Percentiles rank a stretch among this genome's conserved stretches.
phyloP scores from a whole-genome alignment of 257 asterid species.

The Sherardia arvensis region DNA sequence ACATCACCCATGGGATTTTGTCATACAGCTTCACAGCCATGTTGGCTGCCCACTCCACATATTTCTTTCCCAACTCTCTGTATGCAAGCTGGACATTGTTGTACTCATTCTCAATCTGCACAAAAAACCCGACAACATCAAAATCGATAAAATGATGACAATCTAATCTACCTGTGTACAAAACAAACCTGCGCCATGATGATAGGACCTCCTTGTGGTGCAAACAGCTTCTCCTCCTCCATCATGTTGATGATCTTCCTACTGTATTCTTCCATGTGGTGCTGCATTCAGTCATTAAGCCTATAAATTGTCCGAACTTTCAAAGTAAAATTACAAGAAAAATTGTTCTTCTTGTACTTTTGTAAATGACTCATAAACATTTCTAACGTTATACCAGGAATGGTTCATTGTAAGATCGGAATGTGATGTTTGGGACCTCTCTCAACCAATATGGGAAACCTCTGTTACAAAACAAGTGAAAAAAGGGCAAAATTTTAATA shows the following conservation, averaged over 20 bases:
- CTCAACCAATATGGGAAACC: constrained; percentile 92
- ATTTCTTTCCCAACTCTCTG: constrained; percentile 47
- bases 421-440: constrained; percentile 59
- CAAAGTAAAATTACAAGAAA: too few relatives aligned
- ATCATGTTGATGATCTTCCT: constrained; percentile 50
- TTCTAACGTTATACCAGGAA: constrained; percentile 39
- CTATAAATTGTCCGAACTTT: too few relatives aligned
- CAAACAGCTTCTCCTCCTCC: constrained; percentile 62
- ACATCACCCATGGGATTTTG: constrained; percentile 86
- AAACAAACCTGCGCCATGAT: constrained; percentile 68
- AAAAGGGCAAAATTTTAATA: too few relatives aligned
- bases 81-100: constrained; percentile 64
- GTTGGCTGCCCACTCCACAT: constrained; percentile 81
- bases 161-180: neutral
- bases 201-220: constrained; percentile 96
- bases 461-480: constrained; percentile 20
- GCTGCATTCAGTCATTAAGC: too few relatives aligned
- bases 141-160: neutral
- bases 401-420: constrained; percentile 81
- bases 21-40: constrained; percentile 48
- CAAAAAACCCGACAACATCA: neutral
- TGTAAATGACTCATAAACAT: neutral
- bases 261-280: constrained; percentile 58
- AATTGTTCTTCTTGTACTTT: too few relatives aligned
- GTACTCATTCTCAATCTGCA: constrained; percentile 88